phyloP scores from a whole-genome alignment of 1,284 basidiomycete species.

The Cryptococcus wingfieldii region DNA sequence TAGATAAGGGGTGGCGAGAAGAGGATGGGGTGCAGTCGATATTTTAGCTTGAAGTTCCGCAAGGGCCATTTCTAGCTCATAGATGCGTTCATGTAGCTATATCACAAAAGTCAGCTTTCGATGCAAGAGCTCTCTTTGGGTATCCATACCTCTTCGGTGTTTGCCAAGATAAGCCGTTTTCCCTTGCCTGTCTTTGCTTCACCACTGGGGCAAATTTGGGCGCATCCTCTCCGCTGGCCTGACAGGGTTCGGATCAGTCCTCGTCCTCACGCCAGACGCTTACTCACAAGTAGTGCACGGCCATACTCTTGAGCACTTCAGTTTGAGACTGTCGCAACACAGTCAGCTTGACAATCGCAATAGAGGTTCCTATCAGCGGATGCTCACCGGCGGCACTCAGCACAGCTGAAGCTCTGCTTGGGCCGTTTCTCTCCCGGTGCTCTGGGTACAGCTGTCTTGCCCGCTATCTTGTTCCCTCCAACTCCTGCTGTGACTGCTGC shows the following conservation, averaged over 20 bases:
- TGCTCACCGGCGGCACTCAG: conserved; percentile 39
- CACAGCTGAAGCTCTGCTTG: conserved; percentile 38
- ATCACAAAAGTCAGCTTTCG: background rate
- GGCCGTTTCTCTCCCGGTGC: conserved; percentile 14
- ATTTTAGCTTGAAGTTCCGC: conserved; percentile 30
- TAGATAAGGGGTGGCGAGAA: conserved; percentile 32
- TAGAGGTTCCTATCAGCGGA: too few relatives aligned
- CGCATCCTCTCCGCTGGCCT: conserved; percentile 43
- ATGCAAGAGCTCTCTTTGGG: background rate
- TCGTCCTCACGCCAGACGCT: background rate
- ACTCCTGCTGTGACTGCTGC: too few relatives aligned
- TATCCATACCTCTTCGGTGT: conserved; percentile 36
- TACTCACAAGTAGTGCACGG: conserved; percentile 41
- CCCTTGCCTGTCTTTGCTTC: conserved; percentile 42
- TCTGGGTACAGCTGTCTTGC: background rate
- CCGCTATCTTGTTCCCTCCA: too few relatives aligned
- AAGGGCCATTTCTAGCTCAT: conserved; percentile 40
- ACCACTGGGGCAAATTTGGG: conserved; percentile 44
- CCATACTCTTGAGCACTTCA: conserved; percentile 44
- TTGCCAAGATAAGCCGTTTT: conserved; percentile 42
- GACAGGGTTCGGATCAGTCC: background rate
- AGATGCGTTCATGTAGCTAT: conserved; percentile 41
- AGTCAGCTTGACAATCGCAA: background rate
- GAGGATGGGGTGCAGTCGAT: conserved; percentile 29
- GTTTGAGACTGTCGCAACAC: conserved; percentile 30